Evolutionary conservation across 2,329 filamentous ascomycete genomes (phyloP).

Genomic region (Penicillium digitatum): DNA sequence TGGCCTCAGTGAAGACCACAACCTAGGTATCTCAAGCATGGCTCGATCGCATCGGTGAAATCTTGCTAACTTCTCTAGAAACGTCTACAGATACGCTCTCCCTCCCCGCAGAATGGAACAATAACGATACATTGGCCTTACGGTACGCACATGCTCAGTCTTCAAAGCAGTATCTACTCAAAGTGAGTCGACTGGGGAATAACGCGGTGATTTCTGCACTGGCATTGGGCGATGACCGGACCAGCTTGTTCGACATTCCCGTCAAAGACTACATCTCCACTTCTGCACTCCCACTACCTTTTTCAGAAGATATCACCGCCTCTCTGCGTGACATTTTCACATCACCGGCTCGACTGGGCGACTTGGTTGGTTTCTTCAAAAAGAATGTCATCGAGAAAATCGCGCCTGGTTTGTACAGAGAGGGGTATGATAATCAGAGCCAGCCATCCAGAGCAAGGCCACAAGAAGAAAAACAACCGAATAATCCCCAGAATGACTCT

Average conservation of each 20-base stretch:
- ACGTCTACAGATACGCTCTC: constrained; percentile 34
- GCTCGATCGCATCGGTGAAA: not conserved
- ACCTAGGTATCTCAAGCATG: constrained; percentile 51
- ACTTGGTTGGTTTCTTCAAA: constrained; percentile 70
- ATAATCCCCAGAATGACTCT: constrained; percentile 51
- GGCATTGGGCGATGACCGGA: constrained; percentile 74
- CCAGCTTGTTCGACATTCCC: constrained; percentile 69
- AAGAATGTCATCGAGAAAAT: constrained; percentile 79
- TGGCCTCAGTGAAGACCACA: constrained; percentile 79
- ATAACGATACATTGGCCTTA: constrained; percentile 68
- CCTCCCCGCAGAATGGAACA: constrained; percentile 77
- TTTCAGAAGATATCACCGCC: constrained; percentile 29
- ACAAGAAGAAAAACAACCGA: constrained; percentile 41
- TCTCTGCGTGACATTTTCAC: constrained; percentile 64
- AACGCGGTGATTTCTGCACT: constrained; percentile 82
- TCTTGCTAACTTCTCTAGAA: constrained; percentile 18
- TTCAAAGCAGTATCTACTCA: constrained; percentile 76
- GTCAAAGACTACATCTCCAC: constrained; percentile 70
- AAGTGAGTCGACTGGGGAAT: constrained; percentile 73
- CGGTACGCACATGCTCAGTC: constrained; percentile 84
- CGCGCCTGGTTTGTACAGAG: constrained; percentile 69
- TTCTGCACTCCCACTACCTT: constrained; percentile 53
- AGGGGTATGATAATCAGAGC: constrained; percentile 66
- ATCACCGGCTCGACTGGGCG: constrained; percentile 63
- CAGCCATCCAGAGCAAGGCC: constrained; percentile 38